Evolutionary conservation across 2,329 filamentous ascomycete genomes (phyloP).

Genomic region (Neofusicoccum sp.): DNA sequence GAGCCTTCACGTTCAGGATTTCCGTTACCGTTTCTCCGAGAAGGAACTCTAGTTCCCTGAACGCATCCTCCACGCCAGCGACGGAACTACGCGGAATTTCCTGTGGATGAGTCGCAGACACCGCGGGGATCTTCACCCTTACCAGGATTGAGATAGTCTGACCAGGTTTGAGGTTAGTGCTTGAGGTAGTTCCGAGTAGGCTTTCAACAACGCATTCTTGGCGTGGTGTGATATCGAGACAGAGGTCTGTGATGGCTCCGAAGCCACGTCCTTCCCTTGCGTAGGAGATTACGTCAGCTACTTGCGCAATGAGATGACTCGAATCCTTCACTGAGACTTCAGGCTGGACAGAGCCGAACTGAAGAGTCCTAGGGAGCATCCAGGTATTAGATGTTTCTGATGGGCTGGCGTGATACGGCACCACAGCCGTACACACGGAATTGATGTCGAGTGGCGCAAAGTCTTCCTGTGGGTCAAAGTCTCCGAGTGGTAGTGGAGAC

Average conservation of each 20-base stretch:
- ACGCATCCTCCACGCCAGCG: constrained; percentile 11
- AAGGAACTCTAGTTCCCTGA: constrained; percentile 25
- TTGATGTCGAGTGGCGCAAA: constrained; percentile 14
- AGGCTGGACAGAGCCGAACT: not conserved
- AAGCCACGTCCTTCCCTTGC: constrained; percentile 9
- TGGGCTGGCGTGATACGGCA: constrained; percentile 15
- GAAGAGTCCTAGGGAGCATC: constrained; percentile 3
- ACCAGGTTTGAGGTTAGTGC: constrained; percentile 17
- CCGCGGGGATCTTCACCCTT: constrained; percentile 19
- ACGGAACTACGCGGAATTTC: not conserved
- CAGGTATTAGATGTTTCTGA: not conserved
- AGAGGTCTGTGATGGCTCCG: constrained; percentile 21
- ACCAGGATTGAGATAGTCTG: constrained; percentile 22
- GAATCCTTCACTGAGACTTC: constrained; percentile 4
- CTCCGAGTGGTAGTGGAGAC: constrained; percentile 23
- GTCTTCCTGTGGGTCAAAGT: not conserved
- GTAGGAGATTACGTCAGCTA: constrained; percentile 6
- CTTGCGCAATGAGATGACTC: constrained; percentile 3
- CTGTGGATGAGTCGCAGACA: not conserved
- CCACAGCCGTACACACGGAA: constrained; percentile 17
- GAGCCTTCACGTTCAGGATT: constrained; percentile 30
- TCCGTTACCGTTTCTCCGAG: constrained; percentile 24
- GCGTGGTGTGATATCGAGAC: constrained; percentile 18
- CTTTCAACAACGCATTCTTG: constrained; percentile 18
- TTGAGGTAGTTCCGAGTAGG: constrained; percentile 18